Base-by-base conservation (phyloP, 768 basidiomycete genomes). In the Phaeolepiota aurea region DNA sequence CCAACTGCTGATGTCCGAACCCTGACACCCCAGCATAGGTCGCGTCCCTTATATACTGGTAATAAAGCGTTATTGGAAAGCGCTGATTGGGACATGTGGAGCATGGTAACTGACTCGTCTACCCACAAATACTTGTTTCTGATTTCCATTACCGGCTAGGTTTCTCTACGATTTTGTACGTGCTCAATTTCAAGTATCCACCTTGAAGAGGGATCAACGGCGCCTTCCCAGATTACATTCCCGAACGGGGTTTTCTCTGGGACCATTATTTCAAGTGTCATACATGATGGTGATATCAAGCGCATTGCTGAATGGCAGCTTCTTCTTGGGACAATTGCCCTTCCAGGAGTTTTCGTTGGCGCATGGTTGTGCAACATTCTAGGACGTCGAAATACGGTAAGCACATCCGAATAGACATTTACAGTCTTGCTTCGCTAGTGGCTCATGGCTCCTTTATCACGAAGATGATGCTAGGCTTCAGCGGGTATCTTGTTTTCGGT, bases 231-330 rank as follows among this genome's bases (percentile, higher is more conserved):
- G 76, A 69, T 86, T 20, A 78, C 77, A 3, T 85, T 82, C 55
- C 83, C 81, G 0, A 84, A 84, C 47, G 79, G 80, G 13, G 75
- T 82, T 3, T 84, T 82, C 59, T 74, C 74, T 20, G 74, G 74
- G 5, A 71, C 75, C 2, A 84, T 83, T 43, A 82, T 87, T 20
- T 70, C 79, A 3, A 75, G 72, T 36, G 74, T 86, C 20, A 79
- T 83, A 32, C 69, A 75, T 35, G 52, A 71, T 30, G 64, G 65
- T 3, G 64, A 69, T 49, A 68, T 79, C 55, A 78, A 76, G 52
- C 41, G 48, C 18, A 85, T 74, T 2, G 80, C 81, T 2, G 81
- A 83, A 54, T 83, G 71, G 66, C 80, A 82, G 49, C 69, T 84
- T n/a, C 63, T 84, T 2, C 68, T 83, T 3, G 76, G 75, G 14